Evolutionary conservation across 305 asterid species (phyloP), one percentile per base, ranked within the genome.

Genomic region (Fraxinus dipetala): DNA sequence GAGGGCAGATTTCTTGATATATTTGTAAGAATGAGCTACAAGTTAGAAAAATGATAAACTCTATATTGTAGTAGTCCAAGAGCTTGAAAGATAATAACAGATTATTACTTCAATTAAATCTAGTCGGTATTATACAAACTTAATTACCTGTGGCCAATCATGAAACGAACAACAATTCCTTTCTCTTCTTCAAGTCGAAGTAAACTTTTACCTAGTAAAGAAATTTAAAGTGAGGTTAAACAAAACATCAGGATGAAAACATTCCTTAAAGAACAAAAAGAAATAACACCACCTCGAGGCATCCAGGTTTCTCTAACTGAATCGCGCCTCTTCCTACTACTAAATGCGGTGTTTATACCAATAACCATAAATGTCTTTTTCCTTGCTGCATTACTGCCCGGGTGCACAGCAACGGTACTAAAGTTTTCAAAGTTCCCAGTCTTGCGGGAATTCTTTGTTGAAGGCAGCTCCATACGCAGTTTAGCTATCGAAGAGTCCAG

Each of bases 271-370:
- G 26, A 61, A 16, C 61, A 78, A 30, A 11, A 69, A 30, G 72
- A 78, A 76, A 11, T 7, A 31, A 18, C 5, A 72, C 40, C 1
- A 91, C 98, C 98, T 92, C 86, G 89, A 54, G 96, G 98, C 96
- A 93, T 89, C 98, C 98, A 94, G 22, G 98, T 94, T 75, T 91
- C 94, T 79, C 98, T 86, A 83, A 94, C 75, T 11, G 98, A 93
- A 89, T 93, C 98, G 14, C 98, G 97, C 83, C 98, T 92, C 89
- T 86, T 93, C 85, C 97, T 86, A 84, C 97, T 90, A 83, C 97
- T 94, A 80, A 94, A 94, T 10, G 97, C 98, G 0, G 97, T 94
- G 90, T 91, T 94, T 79, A 92, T 90, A 61, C 98, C 98, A 32
- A 94, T 89, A 28, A 94, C 97, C 86, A 93, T 86, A 84, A 93